These are phyloP conservation scores for Echria macrotheca DNA, from an alignment of 495 filamentous ascomycete species.

Conservation along the genomic window DNA sequence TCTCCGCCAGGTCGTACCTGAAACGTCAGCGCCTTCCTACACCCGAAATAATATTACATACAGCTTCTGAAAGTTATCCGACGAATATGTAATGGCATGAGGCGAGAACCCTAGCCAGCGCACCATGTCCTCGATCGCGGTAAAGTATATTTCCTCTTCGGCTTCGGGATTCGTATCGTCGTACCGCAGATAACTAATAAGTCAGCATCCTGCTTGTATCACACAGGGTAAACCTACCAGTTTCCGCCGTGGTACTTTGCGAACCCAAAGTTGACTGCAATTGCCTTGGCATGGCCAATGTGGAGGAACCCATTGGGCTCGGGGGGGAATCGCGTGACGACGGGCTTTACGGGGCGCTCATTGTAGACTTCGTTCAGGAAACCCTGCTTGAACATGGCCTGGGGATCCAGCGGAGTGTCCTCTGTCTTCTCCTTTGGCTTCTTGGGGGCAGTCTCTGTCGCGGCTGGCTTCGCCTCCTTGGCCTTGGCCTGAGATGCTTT, in stretches of 20 bases:
- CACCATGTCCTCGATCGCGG: slow-evolving; percentile 71
- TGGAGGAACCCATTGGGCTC: slow-evolving; percentile 83
- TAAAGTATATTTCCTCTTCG: slow-evolving; percentile 74
- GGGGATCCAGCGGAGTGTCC: slow-evolving; percentile 52
- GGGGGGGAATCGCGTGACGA: slow-evolving; percentile 83
- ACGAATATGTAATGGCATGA: slow-evolving; percentile 67
- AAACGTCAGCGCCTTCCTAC: too few species aligned
- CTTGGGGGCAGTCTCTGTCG: slow-evolving; percentile 29
- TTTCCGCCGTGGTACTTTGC: slow-evolving; percentile 78
- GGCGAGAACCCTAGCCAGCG: slow-evolving; percentile 80
- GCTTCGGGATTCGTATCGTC: slow-evolving; percentile 84
- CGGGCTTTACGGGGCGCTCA: slow-evolving; percentile 60
- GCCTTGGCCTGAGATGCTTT: slow-evolving; percentile 50
- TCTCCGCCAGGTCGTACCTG: slow-evolving; percentile 70
- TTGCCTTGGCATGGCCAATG: slow-evolving; percentile 87
- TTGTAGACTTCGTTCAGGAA: slow-evolving; percentile 78
- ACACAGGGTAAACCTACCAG: too few species aligned
- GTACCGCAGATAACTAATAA: slow-evolving; percentile 60
- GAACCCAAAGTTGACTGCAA: slow-evolving; percentile 95
- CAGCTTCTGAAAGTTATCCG: slow-evolving; percentile 78
- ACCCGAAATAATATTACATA: too few species aligned
- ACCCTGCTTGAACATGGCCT: slow-evolving; percentile 78
- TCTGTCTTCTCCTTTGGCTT: slow-evolving; percentile 40
- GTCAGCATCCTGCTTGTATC: too few species aligned
- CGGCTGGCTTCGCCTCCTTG: slow-evolving; percentile 25